Evolutionary conservation across 2,329 filamentous ascomycete genomes (phyloP).

Genomic region (Xylaria sp.): DNA sequence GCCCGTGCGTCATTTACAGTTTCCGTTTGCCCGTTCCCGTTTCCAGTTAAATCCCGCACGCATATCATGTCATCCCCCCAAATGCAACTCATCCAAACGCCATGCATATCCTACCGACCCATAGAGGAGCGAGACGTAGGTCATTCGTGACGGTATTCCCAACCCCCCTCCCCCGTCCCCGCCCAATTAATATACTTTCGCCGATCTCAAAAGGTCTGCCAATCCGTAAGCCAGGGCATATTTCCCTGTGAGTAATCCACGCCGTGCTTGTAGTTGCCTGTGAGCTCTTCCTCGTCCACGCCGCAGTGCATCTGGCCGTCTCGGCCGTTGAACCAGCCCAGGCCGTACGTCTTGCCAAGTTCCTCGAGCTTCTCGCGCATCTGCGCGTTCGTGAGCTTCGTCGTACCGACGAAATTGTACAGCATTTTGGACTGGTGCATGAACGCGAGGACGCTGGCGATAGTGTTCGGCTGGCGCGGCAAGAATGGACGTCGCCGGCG

Average conservation of each 20-base stretch:
- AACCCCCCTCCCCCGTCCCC: not conserved
- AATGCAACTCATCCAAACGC: conserved; percentile 9
- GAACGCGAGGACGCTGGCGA: conserved; percentile 75
- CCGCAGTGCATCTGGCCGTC: conserved; percentile 78
- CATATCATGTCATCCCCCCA: not conserved
- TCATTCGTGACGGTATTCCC: not conserved
- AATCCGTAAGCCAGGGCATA: conserved; percentile 57
- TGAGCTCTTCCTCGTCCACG: conserved; percentile 76
- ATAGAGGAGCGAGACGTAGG: not conserved
- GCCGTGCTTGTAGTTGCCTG: conserved; percentile 69
- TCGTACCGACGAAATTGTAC: conserved; percentile 73
- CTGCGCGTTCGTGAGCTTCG: conserved; percentile 62
- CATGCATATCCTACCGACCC: conserved; percentile 9
- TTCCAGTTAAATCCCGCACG: conserved; percentile 10
- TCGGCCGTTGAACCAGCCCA: conserved; percentile 77
- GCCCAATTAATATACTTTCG: not conserved
- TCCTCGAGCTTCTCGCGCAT: conserved; percentile 66
- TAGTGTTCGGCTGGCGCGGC: conserved; percentile 78
- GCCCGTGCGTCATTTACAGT: not conserved
- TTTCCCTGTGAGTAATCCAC: conserved; percentile 54
- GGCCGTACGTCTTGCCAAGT: conserved; percentile 71
- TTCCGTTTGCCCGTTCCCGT: conserved; percentile 19
- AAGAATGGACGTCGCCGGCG: conserved; percentile 72
- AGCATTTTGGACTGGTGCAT: conserved; percentile 84
- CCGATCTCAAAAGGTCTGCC: conserved; percentile 41